Conservation (phyloP, 1,284 basidiomycete species). For the Cryptococcus sp. region DNA sequence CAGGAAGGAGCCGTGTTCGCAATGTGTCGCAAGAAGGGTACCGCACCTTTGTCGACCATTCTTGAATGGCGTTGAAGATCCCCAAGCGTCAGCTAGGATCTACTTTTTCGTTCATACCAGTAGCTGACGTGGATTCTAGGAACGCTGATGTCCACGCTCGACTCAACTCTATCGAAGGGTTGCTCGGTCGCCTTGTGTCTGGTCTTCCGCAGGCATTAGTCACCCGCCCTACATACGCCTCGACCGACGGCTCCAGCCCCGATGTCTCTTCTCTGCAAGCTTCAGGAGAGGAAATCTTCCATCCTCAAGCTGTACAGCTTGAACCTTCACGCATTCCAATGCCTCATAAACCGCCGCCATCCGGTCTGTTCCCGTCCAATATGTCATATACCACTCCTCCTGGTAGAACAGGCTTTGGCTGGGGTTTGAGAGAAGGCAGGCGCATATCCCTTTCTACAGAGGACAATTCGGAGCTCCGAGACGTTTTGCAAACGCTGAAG, state of each 20-base stretch:
- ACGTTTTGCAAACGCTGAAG: constrained; percentile 49
- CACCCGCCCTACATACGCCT: constrained; percentile 1
- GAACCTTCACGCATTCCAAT: constrained; percentile 24
- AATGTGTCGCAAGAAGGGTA: constrained; percentile 53
- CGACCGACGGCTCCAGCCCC: constrained; percentile 30
- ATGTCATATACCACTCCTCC: constrained; percentile 36
- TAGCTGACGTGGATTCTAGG: constrained; percentile 18
- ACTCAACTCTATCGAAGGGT: constrained; percentile 50
- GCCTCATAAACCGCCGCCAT: constrained; percentile 48
- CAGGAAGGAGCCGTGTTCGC: constrained; percentile 52
- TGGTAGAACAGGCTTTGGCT: constrained; percentile 43
- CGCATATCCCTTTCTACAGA: constrained; percentile 41
- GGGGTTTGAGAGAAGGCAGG: constrained; percentile 48
- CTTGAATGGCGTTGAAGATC: constrained; percentile 55
- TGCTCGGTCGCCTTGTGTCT: constrained; percentile 46
- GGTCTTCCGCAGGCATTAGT: constrained; percentile 23
- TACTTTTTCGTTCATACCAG: background rate
- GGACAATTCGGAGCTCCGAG: constrained; percentile 46
- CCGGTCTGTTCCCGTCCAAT: constrained; percentile 45
- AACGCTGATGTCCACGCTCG: constrained; percentile 52
- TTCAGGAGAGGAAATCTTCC: constrained; percentile 46
- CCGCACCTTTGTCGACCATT: constrained; percentile 55
- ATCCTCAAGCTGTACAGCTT: constrained; percentile 37
- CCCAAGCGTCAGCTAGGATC: constrained; percentile 43
- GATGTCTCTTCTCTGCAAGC: constrained; percentile 41